These are phyloP conservation scores for Macadamia tetraphylla DNA, from an alignment of 164 flowering plant genomes.

Conservation along the genomic window DNA sequence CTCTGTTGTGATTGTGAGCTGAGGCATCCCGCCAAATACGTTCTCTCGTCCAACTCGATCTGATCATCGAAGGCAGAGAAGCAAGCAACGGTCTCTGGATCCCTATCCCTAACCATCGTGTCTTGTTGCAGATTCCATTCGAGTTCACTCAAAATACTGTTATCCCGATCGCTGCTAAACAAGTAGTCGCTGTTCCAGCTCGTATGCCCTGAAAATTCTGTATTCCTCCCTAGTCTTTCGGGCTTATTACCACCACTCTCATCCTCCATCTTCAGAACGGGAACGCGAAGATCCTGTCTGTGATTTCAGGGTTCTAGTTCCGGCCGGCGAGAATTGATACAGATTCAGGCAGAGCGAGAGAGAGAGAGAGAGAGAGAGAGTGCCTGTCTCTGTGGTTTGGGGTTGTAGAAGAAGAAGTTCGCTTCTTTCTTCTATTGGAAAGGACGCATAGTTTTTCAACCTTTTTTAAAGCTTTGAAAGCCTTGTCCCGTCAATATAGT, in stretches of 20 bases:
- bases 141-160: slow-evolving; percentile 42
- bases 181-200: slow-evolving; percentile 37
- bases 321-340: not conserved
- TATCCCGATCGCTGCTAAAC: slow-evolving; percentile 28
- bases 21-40: slow-evolving; percentile 17
- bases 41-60: slow-evolving; percentile 6
- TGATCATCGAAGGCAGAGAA: slow-evolving; percentile 15
- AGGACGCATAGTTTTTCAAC: slow-evolving; percentile 23
- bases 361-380: slow-evolving; percentile 10
- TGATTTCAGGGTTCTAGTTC: too few species aligned
- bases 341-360: not conserved
- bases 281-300: too few species aligned
- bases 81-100: not conserved
- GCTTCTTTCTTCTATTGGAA: slow-evolving; percentile 11
- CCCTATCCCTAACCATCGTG: not conserved
- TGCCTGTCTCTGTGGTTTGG: not conserved
- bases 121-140: slow-evolving; percentile 37
- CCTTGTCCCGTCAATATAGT: slow-evolving; percentile 11
- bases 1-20: too few species aligned
- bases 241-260: not conserved
- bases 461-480: slow-evolving; percentile 13
- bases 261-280: slow-evolving; percentile 18
- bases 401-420: slow-evolving; percentile 10
- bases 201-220: slow-evolving; percentile 18
- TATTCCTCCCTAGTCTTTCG: too few species aligned